Evolutionary conservation across 2,329 filamentous ascomycete genomes (phyloP), one percentile per base, ranked within the genome.

Genomic region (Albifimbria verrucaria): DNA sequence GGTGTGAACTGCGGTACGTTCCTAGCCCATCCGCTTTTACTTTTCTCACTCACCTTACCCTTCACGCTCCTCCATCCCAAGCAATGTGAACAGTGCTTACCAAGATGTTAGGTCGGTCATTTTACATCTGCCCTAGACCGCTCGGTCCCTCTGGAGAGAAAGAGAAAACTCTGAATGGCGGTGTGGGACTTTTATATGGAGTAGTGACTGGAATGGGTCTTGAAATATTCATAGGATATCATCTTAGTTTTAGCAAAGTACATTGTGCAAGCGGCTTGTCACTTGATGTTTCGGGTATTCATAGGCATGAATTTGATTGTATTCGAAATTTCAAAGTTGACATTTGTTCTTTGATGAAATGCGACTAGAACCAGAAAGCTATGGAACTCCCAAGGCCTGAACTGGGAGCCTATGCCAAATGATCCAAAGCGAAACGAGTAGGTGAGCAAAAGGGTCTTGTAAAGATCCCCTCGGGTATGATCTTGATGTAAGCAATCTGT

Each of bases 161-260:
- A 67, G 92, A 96, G 70, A 88, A 78, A 88, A 86, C 2, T 92
- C 91, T 0, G 80, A 94, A 65, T 97, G 92, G 90, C 83, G 90
- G 43, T 97, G 93, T 69, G 77, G 81, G 2, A 96, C 91, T 0
- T 97, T 97, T 62, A 91, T 87, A 26, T 85, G 82, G 85, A 82
- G 79, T 56, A 83, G 80, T 50, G 81, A 84, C 57, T 84, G 81
- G 81, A 79, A 68, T 52, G 57, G 12, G 4, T 39, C 32, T 39
- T 39, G 32, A 39, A 39, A 6, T 12, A 15, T 15, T 39, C 32
- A 39, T 39, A 5, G 15, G 11, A n/a, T 6, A 4, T 51, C 55
- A 49, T 52, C 49, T 20, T 36, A n/a, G 5, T 55, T 21, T 17
- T 32, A 57, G 36, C 53, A 58, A 18, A 57, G 55, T 41, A 7